Conservation (phyloP, 2,329 filamentous ascomycete species). For the Blastomyces parvus region DNA sequence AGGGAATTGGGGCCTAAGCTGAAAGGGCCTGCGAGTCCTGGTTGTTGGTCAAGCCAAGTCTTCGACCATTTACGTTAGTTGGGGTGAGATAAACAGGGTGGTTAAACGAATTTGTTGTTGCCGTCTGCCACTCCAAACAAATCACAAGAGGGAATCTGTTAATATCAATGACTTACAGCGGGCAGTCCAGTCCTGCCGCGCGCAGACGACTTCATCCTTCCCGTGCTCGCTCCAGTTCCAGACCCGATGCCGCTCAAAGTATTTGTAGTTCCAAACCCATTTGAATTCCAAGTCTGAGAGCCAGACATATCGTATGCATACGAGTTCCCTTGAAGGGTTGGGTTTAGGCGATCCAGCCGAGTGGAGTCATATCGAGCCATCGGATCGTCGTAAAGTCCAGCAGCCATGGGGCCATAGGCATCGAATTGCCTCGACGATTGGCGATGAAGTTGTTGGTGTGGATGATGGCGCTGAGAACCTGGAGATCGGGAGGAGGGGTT, state of each 20-base stretch:
- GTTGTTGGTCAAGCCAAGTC: slow-evolving; percentile 55
- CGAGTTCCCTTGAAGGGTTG: slow-evolving; percentile 47
- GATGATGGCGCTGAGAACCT: slow-evolving; percentile 57
- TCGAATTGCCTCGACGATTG: slow-evolving; percentile 73
- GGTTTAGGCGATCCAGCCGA: slow-evolving; percentile 48
- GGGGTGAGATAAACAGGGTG: slow-evolving; percentile 2
- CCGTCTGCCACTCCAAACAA: not conserved
- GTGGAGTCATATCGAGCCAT: slow-evolving; percentile 47
- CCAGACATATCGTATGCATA: slow-evolving; percentile 60
- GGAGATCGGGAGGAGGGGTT: slow-evolving; percentile 63
- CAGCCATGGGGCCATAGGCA: slow-evolving; percentile 56
- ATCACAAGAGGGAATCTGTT: not conserved
- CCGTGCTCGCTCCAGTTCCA: slow-evolving; percentile 46
- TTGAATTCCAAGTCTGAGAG: slow-evolving; percentile 74
- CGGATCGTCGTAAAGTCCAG: slow-evolving; percentile 63
- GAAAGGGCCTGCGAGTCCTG: slow-evolving; percentile 39
- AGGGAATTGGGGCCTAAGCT: slow-evolving; percentile 36
- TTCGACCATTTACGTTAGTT: slow-evolving; percentile 25
- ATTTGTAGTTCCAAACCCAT: slow-evolving; percentile 57
- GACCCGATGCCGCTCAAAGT: slow-evolving; percentile 54
- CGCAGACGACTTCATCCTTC: slow-evolving; percentile 47
- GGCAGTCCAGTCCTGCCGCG: slow-evolving; percentile 56
- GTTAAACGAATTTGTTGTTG: not conserved
- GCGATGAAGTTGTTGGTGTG: slow-evolving; percentile 50
- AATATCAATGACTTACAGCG: slow-evolving; percentile 51